phyloP scores from a whole-genome alignment of 2,329 filamentous ascomycete genomes.

The Dothistroma septosporum region DNA sequence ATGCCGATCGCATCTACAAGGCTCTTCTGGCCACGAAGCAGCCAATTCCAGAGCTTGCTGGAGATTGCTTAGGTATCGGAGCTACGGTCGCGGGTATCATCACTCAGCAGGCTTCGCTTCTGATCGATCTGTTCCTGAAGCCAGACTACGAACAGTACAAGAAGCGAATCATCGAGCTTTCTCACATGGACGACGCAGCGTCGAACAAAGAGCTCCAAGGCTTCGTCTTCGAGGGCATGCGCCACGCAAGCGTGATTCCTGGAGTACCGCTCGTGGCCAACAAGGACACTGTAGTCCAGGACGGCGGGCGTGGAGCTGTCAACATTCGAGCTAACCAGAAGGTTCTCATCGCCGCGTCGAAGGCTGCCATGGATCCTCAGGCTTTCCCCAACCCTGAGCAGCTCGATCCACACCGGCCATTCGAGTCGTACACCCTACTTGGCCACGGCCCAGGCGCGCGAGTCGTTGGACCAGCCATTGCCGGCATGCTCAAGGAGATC shows the following conservation, averaged over 20 bases:
- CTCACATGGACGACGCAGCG: conserved; percentile 42
- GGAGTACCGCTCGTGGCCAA: conserved; percentile 51
- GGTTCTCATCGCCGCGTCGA: conserved; percentile 45
- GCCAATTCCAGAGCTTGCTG: conserved; percentile 47
- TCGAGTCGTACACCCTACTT: conserved; percentile 37
- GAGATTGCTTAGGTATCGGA: conserved; percentile 49
- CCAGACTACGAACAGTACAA: conserved; percentile 50
- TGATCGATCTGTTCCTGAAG: conserved; percentile 52
- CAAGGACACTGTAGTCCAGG: conserved; percentile 40
- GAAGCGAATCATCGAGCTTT: conserved; percentile 48
- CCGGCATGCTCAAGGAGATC: conserved; percentile 43
- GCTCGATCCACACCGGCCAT: conserved; percentile 42
- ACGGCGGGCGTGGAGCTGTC: conserved; percentile 47
- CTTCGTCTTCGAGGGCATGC: conserved; percentile 54
- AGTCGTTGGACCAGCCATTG: conserved; percentile 39
- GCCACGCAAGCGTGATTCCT: conserved; percentile 50
- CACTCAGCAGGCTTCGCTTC: conserved; percentile 51
- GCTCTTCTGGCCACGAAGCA: conserved; percentile 46
- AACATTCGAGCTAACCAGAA: conserved; percentile 44
- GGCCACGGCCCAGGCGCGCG: conserved; percentile 42
- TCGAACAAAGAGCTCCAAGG: conserved; percentile 49
- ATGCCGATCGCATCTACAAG: conserved; percentile 52
- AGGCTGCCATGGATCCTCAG: conserved; percentile 39
- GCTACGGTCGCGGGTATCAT: conserved; percentile 50
- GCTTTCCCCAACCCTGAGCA: conserved; percentile 42